These are phyloP conservation scores for Lachancea dasiensis DNA, from an alignment of 805 yeast species.

Conservation along the genomic window DNA sequence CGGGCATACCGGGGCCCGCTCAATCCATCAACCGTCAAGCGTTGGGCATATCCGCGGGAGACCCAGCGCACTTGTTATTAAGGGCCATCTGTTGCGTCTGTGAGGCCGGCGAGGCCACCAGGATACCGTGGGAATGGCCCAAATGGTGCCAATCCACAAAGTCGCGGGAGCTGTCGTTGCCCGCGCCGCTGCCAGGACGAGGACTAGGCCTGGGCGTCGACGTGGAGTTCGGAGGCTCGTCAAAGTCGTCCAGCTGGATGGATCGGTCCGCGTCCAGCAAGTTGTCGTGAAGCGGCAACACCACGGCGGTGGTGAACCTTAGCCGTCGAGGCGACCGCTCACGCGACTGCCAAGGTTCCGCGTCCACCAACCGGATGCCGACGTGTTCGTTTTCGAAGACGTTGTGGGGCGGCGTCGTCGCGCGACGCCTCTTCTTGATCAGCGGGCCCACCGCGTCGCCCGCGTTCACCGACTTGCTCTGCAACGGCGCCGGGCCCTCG, in stretches of 20 bases:
- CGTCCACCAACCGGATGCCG: background rate
- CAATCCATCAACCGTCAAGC: too few species aligned
- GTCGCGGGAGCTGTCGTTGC: too few species aligned
- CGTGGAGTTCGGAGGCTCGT: slow-evolving; percentile 29
- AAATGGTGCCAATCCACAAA: too few species aligned
- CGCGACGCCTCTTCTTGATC: background rate
- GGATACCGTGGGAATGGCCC: too few species aligned
- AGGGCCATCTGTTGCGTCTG: too few species aligned
- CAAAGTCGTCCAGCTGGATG: slow-evolving; percentile 24
- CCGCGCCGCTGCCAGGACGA: too few species aligned
- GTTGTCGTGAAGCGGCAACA: too few species aligned
- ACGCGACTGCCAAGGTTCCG: background rate
- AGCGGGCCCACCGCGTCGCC: background rate
- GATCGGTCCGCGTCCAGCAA: slow-evolving; percentile 16
- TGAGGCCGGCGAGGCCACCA: too few species aligned
- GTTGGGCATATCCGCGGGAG: too few species aligned
- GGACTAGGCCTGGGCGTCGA: slow-evolving; percentile 23
- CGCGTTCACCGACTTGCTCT: slow-evolving; percentile 2
- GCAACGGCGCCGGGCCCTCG: slow-evolving; percentile 1
- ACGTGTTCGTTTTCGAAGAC: slow-evolving; percentile 4
- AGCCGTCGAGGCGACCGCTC: slow-evolving; percentile 10
- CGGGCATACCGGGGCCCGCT: too few species aligned
- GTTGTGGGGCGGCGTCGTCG: background rate
- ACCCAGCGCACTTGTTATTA: too few species aligned
- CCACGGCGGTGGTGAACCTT: too few species aligned